Evolutionary conservation across 768 basidiomycete species (phyloP), one percentile per base, ranked within the genome.

Genomic region (Suillus tomentosus): DNA sequence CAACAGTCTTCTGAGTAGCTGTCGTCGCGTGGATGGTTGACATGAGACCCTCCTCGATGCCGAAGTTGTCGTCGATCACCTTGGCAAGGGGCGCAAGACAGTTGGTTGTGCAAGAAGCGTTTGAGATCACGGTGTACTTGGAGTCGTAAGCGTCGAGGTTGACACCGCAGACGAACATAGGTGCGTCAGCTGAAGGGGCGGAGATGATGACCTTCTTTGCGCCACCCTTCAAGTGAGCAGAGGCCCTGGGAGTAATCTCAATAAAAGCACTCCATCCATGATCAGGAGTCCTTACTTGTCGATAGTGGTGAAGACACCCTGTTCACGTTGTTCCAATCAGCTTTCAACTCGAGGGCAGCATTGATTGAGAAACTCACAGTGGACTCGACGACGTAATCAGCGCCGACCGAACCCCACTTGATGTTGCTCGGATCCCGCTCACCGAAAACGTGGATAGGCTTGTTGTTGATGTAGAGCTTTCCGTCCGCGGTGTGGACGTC

Each of bases 181-280:
- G 94, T 7, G 95, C 94, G 76, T 96, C 94, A 39, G 94, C 86
- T n/a, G 96, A 99, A 70, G 96, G 96, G 55, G 96, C 96, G 69
- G 96, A 96, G 86, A 99, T 99, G 82, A 99, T 84, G 76, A 99
- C 96, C 85, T 98, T 99, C 89, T 99, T 98, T 75, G 96, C 96
- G 77, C 96, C 96, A 71, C 96, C 96, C 81, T 96, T 95, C 81
- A 99, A 83, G 82, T 99, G 96, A 70, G 87, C 89, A 56, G 84
- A 84, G 62, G 96, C 96, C 84, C 89, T 92, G 63, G 4, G n/a
- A 58, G 24, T 39, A 64, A 61, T 22, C 47, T 40, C 9, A 36
- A 31, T 62, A 31, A 13, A 17, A 63, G 53, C 17, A 62, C 27
- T 48, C 45, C 59, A 57, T 8, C 17, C 31, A 73, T 60, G 58